Conservation (phyloP, 228 moss, liverwort and hornwort genomes). For the Sphagnum fallax region DNA sequence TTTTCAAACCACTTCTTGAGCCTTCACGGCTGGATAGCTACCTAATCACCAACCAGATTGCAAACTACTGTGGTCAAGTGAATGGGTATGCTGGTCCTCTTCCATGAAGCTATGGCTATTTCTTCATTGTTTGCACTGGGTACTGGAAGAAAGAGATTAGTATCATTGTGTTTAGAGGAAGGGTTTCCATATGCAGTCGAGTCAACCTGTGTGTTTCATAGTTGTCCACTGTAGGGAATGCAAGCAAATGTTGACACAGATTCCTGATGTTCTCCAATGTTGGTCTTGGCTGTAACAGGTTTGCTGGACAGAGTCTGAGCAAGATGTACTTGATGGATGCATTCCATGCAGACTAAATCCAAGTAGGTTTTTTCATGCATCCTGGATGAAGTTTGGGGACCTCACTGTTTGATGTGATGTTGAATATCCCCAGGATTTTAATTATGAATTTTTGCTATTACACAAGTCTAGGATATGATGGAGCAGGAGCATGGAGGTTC, state of each 20-base stretch:
- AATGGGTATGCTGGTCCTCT: constrained; percentile 57
- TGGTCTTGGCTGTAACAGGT: constrained; percentile 33
- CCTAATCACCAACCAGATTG: constrained; percentile 92
- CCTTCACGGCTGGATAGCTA: constrained; percentile 96
- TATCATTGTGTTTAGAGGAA: background rate
- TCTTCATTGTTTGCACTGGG: background rate
- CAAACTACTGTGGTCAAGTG: constrained; percentile 90
- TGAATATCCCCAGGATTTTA: too few relatives aligned
- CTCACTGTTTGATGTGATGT: background rate
- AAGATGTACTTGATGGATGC: constrained; percentile 97
- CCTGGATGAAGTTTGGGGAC: background rate
- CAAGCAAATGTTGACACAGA: too few relatives aligned
- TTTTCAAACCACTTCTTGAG: constrained; percentile 81
- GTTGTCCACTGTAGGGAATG: background rate
- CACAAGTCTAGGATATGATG: too few relatives aligned
- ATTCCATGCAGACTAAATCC: constrained; percentile 61
- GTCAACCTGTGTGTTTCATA: too few relatives aligned
- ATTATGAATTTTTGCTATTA: too few relatives aligned
- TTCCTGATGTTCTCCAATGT: too few relatives aligned
- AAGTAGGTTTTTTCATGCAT: background rate
- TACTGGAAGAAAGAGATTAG: background rate
- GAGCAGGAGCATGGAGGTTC: too few relatives aligned
- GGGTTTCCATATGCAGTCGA: too few relatives aligned
- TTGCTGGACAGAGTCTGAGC: constrained; percentile 87
- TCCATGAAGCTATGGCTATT: background rate